Conservation (phyloP, 1,284 basidiomycete genomes). For the Tilletia indica region DNA sequence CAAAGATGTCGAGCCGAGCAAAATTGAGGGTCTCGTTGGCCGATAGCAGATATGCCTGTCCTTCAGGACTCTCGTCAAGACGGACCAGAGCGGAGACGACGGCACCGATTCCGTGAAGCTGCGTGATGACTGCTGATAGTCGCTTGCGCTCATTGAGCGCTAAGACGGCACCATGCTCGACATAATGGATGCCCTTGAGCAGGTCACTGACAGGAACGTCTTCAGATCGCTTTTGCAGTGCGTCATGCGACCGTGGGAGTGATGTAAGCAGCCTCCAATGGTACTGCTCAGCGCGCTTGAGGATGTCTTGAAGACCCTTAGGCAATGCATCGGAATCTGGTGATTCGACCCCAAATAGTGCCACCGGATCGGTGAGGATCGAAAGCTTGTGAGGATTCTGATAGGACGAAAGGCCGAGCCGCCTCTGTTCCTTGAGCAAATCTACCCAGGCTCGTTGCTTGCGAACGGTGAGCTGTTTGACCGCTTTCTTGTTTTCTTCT, state of each 20-base stretch:
- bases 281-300: conserved; percentile 64
- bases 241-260: conserved; percentile 69
- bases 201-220: conserved; percentile 84
- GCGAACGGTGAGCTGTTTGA: conserved; percentile 72
- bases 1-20: background rate
- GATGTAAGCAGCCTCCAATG: conserved; percentile 69
- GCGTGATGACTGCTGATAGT: conserved; percentile 18
- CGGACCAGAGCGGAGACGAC: background rate
- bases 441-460: conserved; percentile 92
- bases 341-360: conserved; percentile 23
- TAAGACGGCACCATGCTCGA: conserved; percentile 67
- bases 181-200: conserved; percentile 72
- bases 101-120: background rate
- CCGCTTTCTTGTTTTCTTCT: conserved; percentile 64
- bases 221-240: conserved; percentile 70
- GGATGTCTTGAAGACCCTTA: conserved; percentile 48
- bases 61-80: background rate
- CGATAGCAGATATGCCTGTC: background rate
- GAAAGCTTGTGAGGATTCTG: conserved; percentile 11
- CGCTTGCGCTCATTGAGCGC: conserved; percentile 36
- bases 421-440: conserved; percentile 82
- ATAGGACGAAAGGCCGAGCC: conserved; percentile 66
- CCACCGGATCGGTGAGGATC: background rate
- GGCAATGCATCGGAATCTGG: background rate
- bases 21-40: background rate